Evolutionary conservation across 768 basidiomycete species (phyloP), one percentile per base, ranked within the genome.

Genomic region (Hebeloma cylindrosporum): DNA sequence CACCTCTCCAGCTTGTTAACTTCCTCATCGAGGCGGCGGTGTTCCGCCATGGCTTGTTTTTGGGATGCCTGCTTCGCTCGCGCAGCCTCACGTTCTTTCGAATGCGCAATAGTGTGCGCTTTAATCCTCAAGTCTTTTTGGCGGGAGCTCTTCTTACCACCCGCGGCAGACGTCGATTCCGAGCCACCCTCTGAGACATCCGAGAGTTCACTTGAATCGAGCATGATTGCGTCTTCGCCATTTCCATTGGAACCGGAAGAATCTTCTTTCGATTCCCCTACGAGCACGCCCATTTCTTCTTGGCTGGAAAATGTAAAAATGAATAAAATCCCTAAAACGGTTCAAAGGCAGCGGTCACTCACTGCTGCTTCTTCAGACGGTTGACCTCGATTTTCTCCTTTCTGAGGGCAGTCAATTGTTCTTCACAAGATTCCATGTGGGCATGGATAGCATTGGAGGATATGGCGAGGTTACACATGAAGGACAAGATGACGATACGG

Each of bases 331-430:
- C 13, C 28, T 18, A 27, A 47, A 25, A 45, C 13, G 35, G 14
- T 25, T 20, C 13, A 31, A 22, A 11, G 21, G 20, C 21, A 43
- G 41, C 39, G 34, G 14, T 7, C 78, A 17, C 93, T 70, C 63
- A 95, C 94, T 83, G 77, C 60, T 86, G 83, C 65, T 91, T 94
- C 69, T 87, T 87, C 57, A 85, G 73, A 47, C 94, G 78, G 67
- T 96, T 96, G 49, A 93, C 82, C 51, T 98, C 96, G 23, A 94
- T 93, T 64, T 94, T 89, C 64, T 95, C 91, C 67, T 98, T 99
- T 51, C 96, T 71, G 25, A 96, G 72, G 20, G 93, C 90, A 7
- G 96, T 98, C 50, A 99, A 65, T 52, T 88, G 84, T 55, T 88
- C 80, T 59, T 94, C 93, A 57, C 89, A 91, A 33, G 81, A 78